Base-by-base conservation (phyloP, 2,329 filamentous ascomycete genomes). In the Incumbomyces lentus region DNA sequence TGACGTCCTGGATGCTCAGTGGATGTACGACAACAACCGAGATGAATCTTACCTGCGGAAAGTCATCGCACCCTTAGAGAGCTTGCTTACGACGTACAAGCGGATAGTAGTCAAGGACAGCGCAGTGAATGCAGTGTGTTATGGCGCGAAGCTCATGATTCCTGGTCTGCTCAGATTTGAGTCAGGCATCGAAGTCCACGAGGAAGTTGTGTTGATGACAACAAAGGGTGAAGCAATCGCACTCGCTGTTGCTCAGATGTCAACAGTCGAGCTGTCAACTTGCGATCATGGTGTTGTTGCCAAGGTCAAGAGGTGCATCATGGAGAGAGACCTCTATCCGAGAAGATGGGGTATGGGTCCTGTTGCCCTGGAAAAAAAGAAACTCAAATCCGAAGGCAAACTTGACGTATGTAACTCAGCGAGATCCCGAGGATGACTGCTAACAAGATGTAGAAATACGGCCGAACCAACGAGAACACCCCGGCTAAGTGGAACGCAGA, bases 221-320 rank as follows among this genome's bases (percentile, higher is more conserved):
- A 96, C 92, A 62, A 98, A 98, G 78, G 92, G 92, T 60, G 92
- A 98, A 73, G 92, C 92, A 37, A 95, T 98, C 62, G 92, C 92
- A 49, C 79, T 98, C 52, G 92, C 85, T 60, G 94, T 95, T 60
- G 88, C 92, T 14, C 86, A 94, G 68, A 98, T 98, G 92, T 95
- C 88, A 33, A 94, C 89, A 2, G 88, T 95, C 40, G 92, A 96
- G 72, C 86, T 98, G 69, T 87, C 87, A 26, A 90, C 88, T 30
- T 96, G 92, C 69, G 89, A 96, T 64, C 92, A 98, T 69, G 92
- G 92, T 59, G 88, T 95, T 49, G 90, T 96, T 49, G 92, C 92
- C 59, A 96, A 95, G 76, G 87, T 98, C 65, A 98, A 98, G 82
- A 84, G 92, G 60, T 95, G 89, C 69, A 98, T 98, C 68, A 98